Conservation (phyloP, 164 flowering plant species). For the Stephania yunnanensis region DNA sequence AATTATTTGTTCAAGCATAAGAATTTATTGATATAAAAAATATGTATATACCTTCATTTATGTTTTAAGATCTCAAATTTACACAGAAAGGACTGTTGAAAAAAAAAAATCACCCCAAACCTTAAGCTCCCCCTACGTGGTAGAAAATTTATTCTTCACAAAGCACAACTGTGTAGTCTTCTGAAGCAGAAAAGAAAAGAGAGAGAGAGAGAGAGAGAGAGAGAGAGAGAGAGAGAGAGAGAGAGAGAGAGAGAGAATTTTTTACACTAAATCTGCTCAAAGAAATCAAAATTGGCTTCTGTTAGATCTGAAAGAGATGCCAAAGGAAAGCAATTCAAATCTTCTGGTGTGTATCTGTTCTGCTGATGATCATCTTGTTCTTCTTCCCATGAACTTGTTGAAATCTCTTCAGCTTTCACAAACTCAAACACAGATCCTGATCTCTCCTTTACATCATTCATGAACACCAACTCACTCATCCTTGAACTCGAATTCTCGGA, state of each 20-base stretch:
- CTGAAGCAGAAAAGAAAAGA: neutral
- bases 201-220: neutral
- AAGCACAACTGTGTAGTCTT: neutral
- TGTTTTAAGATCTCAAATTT: no score
- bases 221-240: neutral
- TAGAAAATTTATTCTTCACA: no score
- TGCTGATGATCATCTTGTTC: neutral
- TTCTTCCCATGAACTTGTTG: neutral
- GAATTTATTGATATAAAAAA: neutral
- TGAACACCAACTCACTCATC: neutral
- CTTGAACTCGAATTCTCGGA: neutral
- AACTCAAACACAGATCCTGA: neutral
- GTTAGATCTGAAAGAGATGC: neutral
- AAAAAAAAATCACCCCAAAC: no score
- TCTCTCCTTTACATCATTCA: neutral
- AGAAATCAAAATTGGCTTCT: neutral
- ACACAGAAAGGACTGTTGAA: no score
- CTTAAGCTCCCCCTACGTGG: no score
- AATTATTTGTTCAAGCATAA: neutral
- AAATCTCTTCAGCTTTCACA: slow-evolving; percentile 1
- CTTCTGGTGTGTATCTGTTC: neutral
- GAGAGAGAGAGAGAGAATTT: neutral
- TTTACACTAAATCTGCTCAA: neutral
- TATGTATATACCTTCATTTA: no score
- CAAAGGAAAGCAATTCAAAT: neutral